phyloP scores from a whole-genome alignment of 371 early-diverging fungal species.

The Actinomucor elegans region DNA sequence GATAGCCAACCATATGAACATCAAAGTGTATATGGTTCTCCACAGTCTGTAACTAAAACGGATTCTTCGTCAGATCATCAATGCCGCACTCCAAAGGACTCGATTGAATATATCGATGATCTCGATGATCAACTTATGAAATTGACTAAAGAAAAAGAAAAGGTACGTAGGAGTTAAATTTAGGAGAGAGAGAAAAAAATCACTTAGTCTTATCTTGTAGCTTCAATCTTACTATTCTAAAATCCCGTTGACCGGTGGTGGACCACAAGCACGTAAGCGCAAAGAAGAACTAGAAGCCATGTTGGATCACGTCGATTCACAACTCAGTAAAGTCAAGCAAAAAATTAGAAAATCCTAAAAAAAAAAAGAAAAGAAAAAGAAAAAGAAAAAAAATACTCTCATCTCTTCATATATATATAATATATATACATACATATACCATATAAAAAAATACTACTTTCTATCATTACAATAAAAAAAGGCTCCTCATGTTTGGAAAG shows the following conservation, averaged over 20 bases:
- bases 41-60: not conserved
- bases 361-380: not conserved
- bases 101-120: not conserved
- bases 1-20: not conserved
- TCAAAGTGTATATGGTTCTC: not conserved
- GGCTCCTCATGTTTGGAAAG: no score
- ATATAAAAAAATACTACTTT: no score
- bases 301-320: constrained; percentile 53
- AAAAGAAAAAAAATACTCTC: not conserved
- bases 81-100: constrained; percentile 4
- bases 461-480: no score
- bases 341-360: constrained; percentile 27
- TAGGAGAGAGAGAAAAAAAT: not conserved
- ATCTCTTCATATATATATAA: not conserved
- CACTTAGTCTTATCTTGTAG: constrained; percentile 13
- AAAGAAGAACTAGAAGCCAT: constrained; percentile 54
- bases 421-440: constrained; percentile 1
- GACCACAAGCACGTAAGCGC: constrained; percentile 48
- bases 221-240: constrained; percentile 52
- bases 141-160: constrained; percentile 29
- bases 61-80: not conserved
- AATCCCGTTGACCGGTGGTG: constrained; percentile 54
- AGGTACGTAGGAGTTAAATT: constrained; percentile 4
- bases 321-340: constrained; percentile 51
- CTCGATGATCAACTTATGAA: constrained; percentile 26